Conservation (phyloP, 495 filamentous ascomycete species). For the Saxophila tyrrhenica region DNA sequence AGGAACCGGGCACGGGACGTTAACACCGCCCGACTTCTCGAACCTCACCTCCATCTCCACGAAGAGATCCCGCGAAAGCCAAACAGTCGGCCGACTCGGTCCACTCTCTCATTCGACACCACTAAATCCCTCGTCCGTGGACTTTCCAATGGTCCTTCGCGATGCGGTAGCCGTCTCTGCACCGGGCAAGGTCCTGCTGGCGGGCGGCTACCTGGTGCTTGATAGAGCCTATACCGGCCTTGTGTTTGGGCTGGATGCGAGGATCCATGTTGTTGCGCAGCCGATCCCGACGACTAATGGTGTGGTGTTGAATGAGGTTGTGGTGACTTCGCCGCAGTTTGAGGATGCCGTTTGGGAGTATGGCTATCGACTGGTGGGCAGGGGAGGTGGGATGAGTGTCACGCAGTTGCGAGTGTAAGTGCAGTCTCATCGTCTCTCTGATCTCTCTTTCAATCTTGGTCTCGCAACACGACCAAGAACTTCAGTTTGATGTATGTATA, state of each 20-base stretch:
- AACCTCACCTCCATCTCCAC: not conserved
- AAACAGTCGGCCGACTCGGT: not conserved
- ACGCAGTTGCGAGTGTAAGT: slow-evolving; percentile 70
- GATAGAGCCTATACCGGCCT: slow-evolving; percentile 79
- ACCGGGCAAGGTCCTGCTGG: slow-evolving; percentile 89
- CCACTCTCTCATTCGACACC: not conserved
- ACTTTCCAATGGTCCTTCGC: slow-evolving; percentile 9
- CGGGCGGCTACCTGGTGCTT: slow-evolving; percentile 89
- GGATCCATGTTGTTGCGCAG: slow-evolving; percentile 76
- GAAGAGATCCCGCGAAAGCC: not conserved
- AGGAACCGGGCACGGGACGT: not conserved
- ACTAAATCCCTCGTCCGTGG: not conserved
- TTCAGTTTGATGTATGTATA: not conserved
- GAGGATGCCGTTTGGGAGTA: slow-evolving; percentile 77
- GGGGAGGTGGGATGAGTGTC: slow-evolving; percentile 66
- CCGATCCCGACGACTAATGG: slow-evolving; percentile 43
- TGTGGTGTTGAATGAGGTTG: slow-evolving; percentile 52
- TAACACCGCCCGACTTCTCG: not conserved
- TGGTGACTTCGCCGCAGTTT: slow-evolving; percentile 88
- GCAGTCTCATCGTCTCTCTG: too few species aligned
- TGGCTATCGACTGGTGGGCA: slow-evolving; percentile 51
- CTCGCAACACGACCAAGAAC: not conserved
- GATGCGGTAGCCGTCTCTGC: slow-evolving; percentile 59
- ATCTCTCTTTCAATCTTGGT: slow-evolving; percentile 2
- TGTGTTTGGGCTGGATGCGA: slow-evolving; percentile 87